Evolutionary conservation across 2,329 filamentous ascomycete genomes (phyloP).

Genomic region (Neocatenulostroma microsporum): DNA sequence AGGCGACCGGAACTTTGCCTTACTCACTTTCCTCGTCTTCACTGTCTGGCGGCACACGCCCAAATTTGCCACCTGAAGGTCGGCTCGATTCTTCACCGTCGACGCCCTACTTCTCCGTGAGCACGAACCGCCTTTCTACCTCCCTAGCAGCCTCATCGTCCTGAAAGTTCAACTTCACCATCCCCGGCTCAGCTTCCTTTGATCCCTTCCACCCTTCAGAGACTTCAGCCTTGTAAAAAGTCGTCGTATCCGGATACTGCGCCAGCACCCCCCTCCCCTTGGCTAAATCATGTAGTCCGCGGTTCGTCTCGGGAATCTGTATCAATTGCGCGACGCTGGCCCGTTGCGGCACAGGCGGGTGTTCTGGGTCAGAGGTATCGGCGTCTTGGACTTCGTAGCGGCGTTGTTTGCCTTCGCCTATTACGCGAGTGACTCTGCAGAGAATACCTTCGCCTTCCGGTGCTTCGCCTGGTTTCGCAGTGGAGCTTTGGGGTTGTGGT

Average conservation of each 20-base stretch:
- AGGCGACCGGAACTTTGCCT: too few species aligned
- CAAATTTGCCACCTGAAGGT: too few species aligned
- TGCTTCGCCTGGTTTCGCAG: constrained; percentile 23
- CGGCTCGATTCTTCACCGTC: too few species aligned
- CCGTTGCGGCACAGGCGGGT: constrained; percentile 27
- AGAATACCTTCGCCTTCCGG: constrained; percentile 46
- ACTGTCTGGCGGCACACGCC: too few species aligned
- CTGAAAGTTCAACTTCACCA: constrained; percentile 41
- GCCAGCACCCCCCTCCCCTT: constrained; percentile 41
- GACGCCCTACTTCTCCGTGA: constrained; percentile 30
- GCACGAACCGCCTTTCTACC: constrained; percentile 45
- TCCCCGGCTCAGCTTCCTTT: constrained; percentile 28
- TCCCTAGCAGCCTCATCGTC: constrained; percentile 43
- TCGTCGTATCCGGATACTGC: constrained; percentile 46
- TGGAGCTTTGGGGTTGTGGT: constrained; percentile 14
- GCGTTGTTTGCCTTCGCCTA: constrained; percentile 46
- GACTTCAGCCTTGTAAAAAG: constrained; percentile 47
- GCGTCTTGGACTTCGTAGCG: constrained; percentile 47
- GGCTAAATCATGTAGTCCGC: constrained; percentile 34
- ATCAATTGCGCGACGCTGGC: constrained; percentile 44
- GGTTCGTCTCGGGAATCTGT: constrained; percentile 35
- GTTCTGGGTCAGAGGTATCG: constrained; percentile 29
- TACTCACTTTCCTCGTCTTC: too few species aligned
- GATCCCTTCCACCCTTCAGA: constrained; percentile 33
- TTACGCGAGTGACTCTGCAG: constrained; percentile 44